These are phyloP conservation scores for Claviceps sp. DNA, from an alignment of 2,329 filamentous ascomycete genomes.

Conservation along the genomic window DNA sequence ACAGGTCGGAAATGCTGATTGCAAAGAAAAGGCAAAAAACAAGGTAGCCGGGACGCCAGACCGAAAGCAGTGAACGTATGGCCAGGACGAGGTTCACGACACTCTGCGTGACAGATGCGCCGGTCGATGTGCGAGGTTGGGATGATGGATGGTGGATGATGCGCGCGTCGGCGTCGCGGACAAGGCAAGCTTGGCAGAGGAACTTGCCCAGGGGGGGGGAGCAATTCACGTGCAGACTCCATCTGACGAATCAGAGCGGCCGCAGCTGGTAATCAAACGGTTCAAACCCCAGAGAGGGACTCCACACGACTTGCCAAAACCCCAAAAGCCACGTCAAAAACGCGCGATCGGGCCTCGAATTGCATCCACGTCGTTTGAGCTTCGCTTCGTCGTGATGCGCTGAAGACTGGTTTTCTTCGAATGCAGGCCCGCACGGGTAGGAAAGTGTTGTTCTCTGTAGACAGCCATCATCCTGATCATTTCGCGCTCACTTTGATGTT, in stretches of 20 bases:
- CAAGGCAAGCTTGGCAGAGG: neutral
- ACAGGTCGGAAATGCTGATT: neutral
- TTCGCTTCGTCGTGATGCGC: neutral
- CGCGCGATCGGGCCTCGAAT: conserved; percentile 1
- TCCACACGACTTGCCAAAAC: conserved; percentile 1
- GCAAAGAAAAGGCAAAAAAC: neutral
- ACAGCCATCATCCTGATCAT: neutral
- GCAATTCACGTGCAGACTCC: conserved; percentile 4
- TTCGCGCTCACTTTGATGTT: conserved; percentile 1
- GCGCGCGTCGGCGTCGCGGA: conserved; percentile 9
- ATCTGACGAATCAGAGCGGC: conserved; percentile 3
- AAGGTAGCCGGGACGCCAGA: neutral
- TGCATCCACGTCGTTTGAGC: neutral
- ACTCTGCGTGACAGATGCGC: conserved; percentile 2
- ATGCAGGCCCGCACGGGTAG: neutral
- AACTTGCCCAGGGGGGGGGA: neutral
- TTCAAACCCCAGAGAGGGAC: neutral
- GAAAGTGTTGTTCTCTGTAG: neutral
- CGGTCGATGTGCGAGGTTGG: conserved; percentile 3
- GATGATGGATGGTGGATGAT: conserved; percentile 2
- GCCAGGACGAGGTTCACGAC: neutral
- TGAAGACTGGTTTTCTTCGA: neutral
- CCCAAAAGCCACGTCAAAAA: neutral
- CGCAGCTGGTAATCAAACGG: neutral
- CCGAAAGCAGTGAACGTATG: neutral